Evolutionary conservation across 805 yeast genomes (phyloP).

Genomic region (Starmerella floris): DNA sequence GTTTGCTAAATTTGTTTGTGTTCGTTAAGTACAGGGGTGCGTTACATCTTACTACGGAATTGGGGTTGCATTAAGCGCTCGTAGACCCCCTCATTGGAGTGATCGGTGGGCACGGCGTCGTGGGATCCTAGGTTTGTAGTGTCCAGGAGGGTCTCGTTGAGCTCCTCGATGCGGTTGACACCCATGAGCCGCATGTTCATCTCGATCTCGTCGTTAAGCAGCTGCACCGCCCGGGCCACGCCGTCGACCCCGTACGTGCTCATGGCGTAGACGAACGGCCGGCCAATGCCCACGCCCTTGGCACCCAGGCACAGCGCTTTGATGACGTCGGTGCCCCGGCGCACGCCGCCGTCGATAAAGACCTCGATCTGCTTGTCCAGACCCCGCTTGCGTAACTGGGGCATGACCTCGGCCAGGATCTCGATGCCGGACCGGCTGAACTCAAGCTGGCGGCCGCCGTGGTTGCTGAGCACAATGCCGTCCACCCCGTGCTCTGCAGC

Average conservation of each 20-base stretch:
- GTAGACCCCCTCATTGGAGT: constrained; percentile 15
- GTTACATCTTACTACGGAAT: constrained; percentile 14
- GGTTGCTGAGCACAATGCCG: constrained; percentile 76
- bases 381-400: constrained; percentile 26
- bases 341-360: constrained; percentile 63
- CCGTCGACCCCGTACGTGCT: constrained; percentile 71
- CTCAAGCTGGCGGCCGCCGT: constrained; percentile 83
- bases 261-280: constrained; percentile 66
- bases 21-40: too few relatives aligned
- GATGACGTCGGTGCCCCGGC: constrained; percentile 64
- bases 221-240: constrained; percentile 47
- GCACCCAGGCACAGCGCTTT: constrained; percentile 72
- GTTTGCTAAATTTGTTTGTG: too few relatives aligned
- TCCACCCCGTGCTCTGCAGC: constrained; percentile 62
- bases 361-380: constrained; percentile 41
- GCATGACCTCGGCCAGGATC: constrained; percentile 57
- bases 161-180: constrained; percentile 44
- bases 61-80: constrained; percentile 20
- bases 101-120: constrained; percentile 19
- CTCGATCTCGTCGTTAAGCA: constrained; percentile 55
- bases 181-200: constrained; percentile 75
- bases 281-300: constrained; percentile 58
- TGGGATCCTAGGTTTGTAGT: constrained; percentile 31
- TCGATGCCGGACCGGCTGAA: constrained; percentile 62
- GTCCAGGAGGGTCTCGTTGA: constrained; percentile 53